A percentile compares a stretch with the other conserved stretches of the same genome.
These are phyloP conservation scores for Cubamyces sp. DNA, from an alignment of 768 basidiomycete genomes.

Conservation along the genomic window DNA sequence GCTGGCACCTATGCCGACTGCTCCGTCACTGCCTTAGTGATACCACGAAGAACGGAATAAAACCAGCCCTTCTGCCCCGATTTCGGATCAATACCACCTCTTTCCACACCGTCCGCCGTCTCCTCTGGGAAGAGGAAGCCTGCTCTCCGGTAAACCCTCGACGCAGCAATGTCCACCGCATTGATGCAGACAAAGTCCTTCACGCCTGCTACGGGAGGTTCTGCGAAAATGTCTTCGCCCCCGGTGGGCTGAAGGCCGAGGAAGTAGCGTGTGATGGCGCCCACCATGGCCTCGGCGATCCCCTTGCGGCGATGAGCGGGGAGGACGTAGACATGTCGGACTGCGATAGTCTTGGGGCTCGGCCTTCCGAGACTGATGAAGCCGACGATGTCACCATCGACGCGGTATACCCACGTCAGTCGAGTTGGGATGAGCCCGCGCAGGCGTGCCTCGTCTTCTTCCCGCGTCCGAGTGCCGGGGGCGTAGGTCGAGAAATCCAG, in stretches of 20 bases:
- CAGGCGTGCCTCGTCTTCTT: not conserved
- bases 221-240: constrained; percentile 8
- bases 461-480: not conserved
- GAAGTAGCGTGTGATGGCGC: constrained; percentile 24
- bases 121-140: constrained; percentile 14
- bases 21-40: not conserved
- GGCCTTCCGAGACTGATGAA: constrained; percentile 3
- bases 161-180: not conserved
- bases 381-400: not conserved
- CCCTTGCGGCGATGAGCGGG: constrained; percentile 25
- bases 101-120: not conserved
- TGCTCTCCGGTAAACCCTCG: constrained; percentile 11
- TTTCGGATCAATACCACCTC: not conserved
- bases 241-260: constrained; percentile 23
- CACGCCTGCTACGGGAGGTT: not conserved
- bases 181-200: constrained; percentile 22
- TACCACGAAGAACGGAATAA: not conserved
- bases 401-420: constrained; percentile 1
- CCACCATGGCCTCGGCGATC: constrained; percentile 26
- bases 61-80: constrained; percentile 15
- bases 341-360: constrained; percentile 14
- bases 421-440: not conserved
- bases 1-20: not conserved
- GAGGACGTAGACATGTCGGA: constrained; percentile 27
- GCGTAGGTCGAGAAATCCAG: not conserved